These are phyloP conservation scores for Murraya koenigii DNA, from an alignment of 345 rosid species.

Conservation along the genomic window DNA sequence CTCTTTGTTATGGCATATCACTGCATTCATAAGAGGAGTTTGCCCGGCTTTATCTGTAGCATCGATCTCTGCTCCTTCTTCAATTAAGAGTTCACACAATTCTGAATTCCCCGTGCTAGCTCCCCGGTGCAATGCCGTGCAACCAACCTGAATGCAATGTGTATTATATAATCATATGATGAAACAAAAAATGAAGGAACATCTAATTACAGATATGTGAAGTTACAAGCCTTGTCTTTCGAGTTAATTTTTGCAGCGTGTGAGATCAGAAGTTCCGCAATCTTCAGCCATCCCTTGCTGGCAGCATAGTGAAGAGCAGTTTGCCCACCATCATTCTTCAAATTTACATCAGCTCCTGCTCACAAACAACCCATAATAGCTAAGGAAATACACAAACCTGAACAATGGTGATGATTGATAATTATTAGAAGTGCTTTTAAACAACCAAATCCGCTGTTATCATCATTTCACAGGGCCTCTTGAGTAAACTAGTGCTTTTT, in stretches of 20 bases:
- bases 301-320: conserved; percentile 96
- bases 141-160: conserved; percentile 58
- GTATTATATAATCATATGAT: neutral
- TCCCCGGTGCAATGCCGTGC: conserved; percentile 86
- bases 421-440: neutral
- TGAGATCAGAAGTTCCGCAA: conserved; percentile 64
- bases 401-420: neutral
- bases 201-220: neutral
- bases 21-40: conserved; percentile 86
- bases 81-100: conserved; percentile 70
- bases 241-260: conserved; percentile 63
- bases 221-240: conserved; percentile 68
- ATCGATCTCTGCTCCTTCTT: conserved; percentile 93
- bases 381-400: neutral
- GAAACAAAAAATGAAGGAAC: neutral
- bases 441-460: neutral
- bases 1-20: conserved; percentile 64
- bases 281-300: conserved; percentile 77
- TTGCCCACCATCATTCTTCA: conserved; percentile 78
- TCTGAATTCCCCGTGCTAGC: conserved; percentile 78
- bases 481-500: neutral
- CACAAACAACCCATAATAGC: conserved; percentile 9
- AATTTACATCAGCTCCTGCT: conserved; percentile 75
- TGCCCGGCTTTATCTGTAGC: conserved; percentile 76
- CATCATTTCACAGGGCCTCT: neutral